Percentiles rank a stretch among this genome's conserved stretches.
These are phyloP conservation scores for Osmanthus fragrans DNA, from an alignment of 257 asterid species.

Conservation along the genomic window DNA sequence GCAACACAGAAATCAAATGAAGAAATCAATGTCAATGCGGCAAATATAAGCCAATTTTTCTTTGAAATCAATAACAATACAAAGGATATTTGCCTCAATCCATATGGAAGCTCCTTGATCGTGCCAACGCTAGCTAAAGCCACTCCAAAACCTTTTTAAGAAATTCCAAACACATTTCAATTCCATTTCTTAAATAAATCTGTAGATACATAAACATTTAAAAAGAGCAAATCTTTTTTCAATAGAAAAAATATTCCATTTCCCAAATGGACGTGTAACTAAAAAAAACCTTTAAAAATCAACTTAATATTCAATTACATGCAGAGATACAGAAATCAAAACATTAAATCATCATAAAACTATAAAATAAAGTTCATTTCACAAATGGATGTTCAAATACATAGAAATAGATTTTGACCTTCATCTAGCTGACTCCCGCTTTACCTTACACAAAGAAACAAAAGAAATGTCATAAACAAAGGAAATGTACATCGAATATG, in stretches of 20 bases:
- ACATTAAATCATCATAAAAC: neutral
- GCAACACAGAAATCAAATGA: constrained; percentile 29
- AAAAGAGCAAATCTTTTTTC: neutral
- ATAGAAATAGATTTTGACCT: neutral
- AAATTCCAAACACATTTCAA: neutral
- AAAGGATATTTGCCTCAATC: constrained; percentile 96
- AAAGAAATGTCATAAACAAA: too few species aligned
- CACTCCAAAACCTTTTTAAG: constrained; percentile 73
- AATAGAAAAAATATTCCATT: neutral
- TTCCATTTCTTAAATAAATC: neutral
- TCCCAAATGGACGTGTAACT: neutral
- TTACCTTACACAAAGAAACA: neutral
- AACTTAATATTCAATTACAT: neutral
- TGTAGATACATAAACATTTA: constrained; percentile 3
- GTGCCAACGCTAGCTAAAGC: constrained; percentile 80
- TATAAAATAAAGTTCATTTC: constrained; percentile 2
- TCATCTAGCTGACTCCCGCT: neutral
- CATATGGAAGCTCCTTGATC: constrained; percentile 62
- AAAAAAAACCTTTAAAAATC: too few species aligned
- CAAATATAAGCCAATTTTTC: neutral
- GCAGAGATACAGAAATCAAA: neutral
- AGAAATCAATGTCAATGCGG: constrained; percentile 4
- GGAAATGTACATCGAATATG: too few species aligned
- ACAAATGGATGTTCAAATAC: neutral
- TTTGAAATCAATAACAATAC: constrained; percentile 11